Evolutionary conservation across 2,329 filamentous ascomycete species (phyloP).

Genomic region (Pseudopithomyces chartarum): DNA sequence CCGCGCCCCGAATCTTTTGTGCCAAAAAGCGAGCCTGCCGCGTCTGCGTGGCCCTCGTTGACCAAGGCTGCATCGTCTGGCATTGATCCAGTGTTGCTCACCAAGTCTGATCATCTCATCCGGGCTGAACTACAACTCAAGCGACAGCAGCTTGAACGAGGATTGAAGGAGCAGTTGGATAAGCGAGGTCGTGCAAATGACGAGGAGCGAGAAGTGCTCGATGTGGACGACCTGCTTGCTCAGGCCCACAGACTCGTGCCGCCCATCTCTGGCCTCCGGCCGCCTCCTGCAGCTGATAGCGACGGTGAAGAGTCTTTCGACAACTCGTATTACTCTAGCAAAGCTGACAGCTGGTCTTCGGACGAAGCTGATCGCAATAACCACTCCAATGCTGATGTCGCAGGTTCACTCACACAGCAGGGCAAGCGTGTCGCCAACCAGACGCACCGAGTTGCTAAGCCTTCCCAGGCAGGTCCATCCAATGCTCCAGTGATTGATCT

Average conservation of each 20-base stretch:
- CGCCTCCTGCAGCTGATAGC: conserved; percentile 61
- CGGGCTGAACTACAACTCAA: conserved; percentile 81
- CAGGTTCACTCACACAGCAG: conserved; percentile 34
- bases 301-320: conserved; percentile 83
- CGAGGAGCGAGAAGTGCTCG: conserved; percentile 53
- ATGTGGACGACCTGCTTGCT: conserved; percentile 49
- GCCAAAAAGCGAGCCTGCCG: conserved; percentile 29
- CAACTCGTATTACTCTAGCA: conserved; percentile 95
- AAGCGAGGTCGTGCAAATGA: conserved; percentile 58
- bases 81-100: conserved; percentile 81
- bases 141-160: conserved; percentile 79
- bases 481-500: conserved; percentile 40
- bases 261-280: conserved; percentile 64
- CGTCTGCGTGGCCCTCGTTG: conserved; percentile 37
- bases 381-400: conserved; percentile 35
- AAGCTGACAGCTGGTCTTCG: conserved; percentile 75
- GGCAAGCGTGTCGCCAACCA: conserved; percentile 19
- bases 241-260: conserved; percentile 75
- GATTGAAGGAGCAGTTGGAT: conserved; percentile 77
- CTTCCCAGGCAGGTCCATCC: conserved; percentile 17
- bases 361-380: conserved; percentile 46
- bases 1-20: conserved; percentile 36
- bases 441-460: conserved; percentile 23
- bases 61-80: conserved; percentile 62
- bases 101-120: conserved; percentile 84